Conservation (phyloP, 2,329 filamentous ascomycete genomes). For the Aspergillus terreus region DNA sequence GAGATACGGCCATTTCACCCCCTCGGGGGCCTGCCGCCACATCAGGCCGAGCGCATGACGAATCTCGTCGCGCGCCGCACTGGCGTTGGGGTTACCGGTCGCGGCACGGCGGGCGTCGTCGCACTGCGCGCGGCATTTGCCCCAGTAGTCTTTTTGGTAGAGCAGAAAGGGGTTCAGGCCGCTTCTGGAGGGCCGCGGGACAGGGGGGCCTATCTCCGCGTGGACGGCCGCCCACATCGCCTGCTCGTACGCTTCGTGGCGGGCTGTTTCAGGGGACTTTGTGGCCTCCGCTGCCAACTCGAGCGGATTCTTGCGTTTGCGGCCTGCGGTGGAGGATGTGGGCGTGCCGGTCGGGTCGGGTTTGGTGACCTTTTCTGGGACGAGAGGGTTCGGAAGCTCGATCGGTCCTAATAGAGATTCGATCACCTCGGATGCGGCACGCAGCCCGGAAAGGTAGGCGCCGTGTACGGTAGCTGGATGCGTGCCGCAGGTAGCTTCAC, state of each 20-base stretch:
- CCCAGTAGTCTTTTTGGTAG: constrained; percentile 75
- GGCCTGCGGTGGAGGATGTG: constrained; percentile 13
- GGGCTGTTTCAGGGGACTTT: constrained; percentile 19
- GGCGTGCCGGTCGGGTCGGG: not conserved
- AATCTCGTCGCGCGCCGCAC: constrained; percentile 67
- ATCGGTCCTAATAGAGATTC: constrained; percentile 79
- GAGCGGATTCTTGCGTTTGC: constrained; percentile 21
- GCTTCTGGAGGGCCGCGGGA: constrained; percentile 66
- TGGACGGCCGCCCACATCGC: constrained; percentile 56
- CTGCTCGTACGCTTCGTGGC: constrained; percentile 53
- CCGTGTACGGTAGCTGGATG: constrained; percentile 97
- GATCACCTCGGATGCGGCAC: constrained; percentile 82
- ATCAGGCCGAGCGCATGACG: constrained; percentile 80
- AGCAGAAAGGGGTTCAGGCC: constrained; percentile 83
- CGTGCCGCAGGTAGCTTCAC: constrained; percentile 92
- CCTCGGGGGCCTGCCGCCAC: constrained; percentile 75
- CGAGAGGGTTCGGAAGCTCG: constrained; percentile 68
- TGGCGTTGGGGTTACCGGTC: constrained; percentile 64
- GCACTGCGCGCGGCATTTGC: constrained; percentile 59
- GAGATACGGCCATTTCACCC: constrained; percentile 72
- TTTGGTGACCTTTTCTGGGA: constrained; percentile 57
- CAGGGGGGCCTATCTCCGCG: constrained; percentile 67
- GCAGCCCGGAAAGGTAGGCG: constrained; percentile 87
- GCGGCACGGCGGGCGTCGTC: constrained; percentile 65
- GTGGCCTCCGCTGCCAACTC: too few relatives aligned